phyloP scores from a whole-genome alignment of 352 stramenopile genomes.

The Phytophthora lateralis region DNA sequence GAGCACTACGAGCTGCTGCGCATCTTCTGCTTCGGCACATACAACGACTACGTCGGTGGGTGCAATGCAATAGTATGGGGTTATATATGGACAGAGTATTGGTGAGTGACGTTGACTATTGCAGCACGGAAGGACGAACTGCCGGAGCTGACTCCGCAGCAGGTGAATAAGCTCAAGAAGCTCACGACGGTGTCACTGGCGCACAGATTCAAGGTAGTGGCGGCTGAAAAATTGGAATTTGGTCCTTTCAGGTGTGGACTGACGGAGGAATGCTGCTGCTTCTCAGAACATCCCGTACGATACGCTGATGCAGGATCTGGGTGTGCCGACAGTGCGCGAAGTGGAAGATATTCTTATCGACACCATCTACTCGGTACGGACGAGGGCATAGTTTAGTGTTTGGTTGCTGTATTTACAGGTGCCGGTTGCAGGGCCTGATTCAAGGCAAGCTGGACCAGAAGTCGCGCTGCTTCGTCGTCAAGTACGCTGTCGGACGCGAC shows the following conservation, averaged over 20 bases:
- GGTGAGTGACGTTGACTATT: conserved; percentile 5
- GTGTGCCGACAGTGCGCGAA: conserved; percentile 81
- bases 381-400: not conserved
- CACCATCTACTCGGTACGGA: conserved; percentile 90
- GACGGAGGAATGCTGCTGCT: conserved; percentile 1
- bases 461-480: conserved; percentile 77
- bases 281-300: conserved; percentile 82
- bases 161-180: conserved; percentile 89
- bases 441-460: conserved; percentile 93
- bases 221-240: not conserved
- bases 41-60: conserved; percentile 83
- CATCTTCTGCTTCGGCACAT: conserved; percentile 92
- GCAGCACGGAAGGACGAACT: conserved; percentile 65
- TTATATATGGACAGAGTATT: not conserved
- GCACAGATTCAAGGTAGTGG: conserved; percentile 75
- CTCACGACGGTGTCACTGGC: conserved; percentile 89
- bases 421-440: conserved; percentile 67
- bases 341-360: conserved; percentile 94
- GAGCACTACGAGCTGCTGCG: conserved; percentile 83
- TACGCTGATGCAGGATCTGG: conserved; percentile 77
- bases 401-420: not conserved
- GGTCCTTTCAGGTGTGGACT: not conserved
- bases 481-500: conserved; percentile 90
- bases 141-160: conserved; percentile 67
- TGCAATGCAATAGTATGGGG: not conserved